These are phyloP conservation scores for Fusarium compactum DNA, from an alignment of 2,329 filamentous ascomycete genomes.

Conservation along the genomic window DNA sequence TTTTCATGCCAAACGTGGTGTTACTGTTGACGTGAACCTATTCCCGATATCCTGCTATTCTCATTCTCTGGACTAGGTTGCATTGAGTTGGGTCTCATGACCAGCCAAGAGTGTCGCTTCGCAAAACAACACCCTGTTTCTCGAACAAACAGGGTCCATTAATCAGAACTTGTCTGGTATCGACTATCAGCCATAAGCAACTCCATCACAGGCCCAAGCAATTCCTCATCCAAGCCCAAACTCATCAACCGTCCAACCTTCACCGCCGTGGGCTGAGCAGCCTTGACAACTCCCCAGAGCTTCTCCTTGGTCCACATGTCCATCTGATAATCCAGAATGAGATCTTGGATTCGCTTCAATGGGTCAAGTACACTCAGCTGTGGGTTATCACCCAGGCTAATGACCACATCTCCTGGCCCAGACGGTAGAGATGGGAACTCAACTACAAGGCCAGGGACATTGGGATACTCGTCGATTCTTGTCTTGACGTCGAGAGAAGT, in stretches of 20 bases:
- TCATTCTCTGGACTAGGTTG: background rate
- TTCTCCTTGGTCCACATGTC: constrained; percentile 45
- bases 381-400: constrained; percentile 11
- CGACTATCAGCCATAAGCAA: constrained; percentile 46
- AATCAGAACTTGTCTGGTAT: constrained; percentile 3
- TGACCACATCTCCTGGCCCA: background rate
- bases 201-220: constrained; percentile 46
- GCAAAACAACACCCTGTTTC: background rate
- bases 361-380: constrained; percentile 31
- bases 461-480: constrained; percentile 24
- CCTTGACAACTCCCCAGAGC: constrained; percentile 40
- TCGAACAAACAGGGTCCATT: background rate
- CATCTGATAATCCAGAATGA: constrained; percentile 47
- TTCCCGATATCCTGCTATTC: background rate
- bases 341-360: constrained; percentile 28
- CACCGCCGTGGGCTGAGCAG: constrained; percentile 22
- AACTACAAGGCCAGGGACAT: constrained; percentile 29
- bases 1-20: no score
- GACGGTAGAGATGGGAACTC: constrained; percentile 9
- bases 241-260: constrained; percentile 44
- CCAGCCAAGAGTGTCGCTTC: background rate
- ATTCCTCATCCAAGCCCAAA: constrained; percentile 42
- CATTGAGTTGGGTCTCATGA: background rate
- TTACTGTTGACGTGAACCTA: background rate
- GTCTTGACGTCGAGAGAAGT: background rate